Conservation (phyloP, 441 rosid species). For the Adansonia grandidieri region DNA sequence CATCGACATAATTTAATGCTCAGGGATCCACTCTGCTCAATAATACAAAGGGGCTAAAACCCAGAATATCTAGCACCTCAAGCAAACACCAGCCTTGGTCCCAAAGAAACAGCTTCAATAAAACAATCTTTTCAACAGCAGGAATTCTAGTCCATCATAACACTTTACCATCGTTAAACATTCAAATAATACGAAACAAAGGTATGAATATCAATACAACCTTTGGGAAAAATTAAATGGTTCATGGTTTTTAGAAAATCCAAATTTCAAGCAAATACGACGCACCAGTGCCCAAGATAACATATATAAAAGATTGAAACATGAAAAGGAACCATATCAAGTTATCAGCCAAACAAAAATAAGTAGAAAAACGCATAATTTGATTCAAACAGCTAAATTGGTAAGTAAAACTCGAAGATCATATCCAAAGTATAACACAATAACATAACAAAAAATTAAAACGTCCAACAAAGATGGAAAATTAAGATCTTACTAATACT, state of each 20-base stretch:
- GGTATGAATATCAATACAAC: not conserved
- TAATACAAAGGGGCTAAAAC: not conserved
- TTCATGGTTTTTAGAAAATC: not conserved
- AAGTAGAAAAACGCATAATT: not conserved
- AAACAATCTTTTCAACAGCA: not conserved
- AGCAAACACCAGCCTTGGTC: not conserved
- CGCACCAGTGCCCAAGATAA: not conserved
- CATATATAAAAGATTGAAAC: not conserved
- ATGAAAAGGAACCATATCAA: not conserved
- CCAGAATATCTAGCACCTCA: not conserved
- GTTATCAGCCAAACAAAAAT: not conserved
- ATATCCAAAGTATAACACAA: not conserved
- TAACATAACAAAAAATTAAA: not conserved
- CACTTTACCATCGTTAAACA: not conserved
- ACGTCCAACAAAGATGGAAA: not conserved
- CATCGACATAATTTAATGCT: not conserved
- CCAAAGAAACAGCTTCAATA: not conserved
- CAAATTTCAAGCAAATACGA: not conserved
- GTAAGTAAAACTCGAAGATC: slow-evolving; percentile 9
- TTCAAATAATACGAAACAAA: not conserved
- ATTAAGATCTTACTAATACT: not conserved
- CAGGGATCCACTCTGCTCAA: not conserved
- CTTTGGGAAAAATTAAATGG: not conserved
- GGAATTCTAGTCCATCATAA: not conserved
- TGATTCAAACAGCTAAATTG: slow-evolving; percentile 18